Evolutionary conservation across 495 filamentous ascomycete species (phyloP), one percentile per base, ranked within the genome.

Genomic region (Lasiosphaeris hirsuta): DNA sequence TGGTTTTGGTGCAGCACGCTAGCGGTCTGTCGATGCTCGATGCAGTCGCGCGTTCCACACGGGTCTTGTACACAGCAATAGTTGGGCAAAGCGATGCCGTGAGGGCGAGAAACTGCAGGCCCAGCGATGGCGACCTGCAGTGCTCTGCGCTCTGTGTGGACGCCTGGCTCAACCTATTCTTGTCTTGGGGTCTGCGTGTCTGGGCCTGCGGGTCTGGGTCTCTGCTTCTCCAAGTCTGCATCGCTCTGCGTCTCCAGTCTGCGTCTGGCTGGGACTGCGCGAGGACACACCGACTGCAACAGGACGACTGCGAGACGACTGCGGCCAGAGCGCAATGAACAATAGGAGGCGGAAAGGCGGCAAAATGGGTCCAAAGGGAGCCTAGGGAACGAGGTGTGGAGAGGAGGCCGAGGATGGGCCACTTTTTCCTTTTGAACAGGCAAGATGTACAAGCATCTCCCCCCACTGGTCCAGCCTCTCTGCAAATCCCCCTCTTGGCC

Each of bases 1-100:
- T 57, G 48, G 1, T 23, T 39, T 36, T 57, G 41, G 47, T 52
- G 59, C 59, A 57, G 34, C 49, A 1, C 46, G 43, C 47, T 53
- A 51, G 39, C 56, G n/a, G 17, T 45, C 18, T 44, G 38, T 18
- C 10, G 38, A 54, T 30, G 51, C 30, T 17, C 30, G 46, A 30
- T 33, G 46, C 13, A 14, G 13, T 14, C 18, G 46, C 23, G 51
- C 30, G 41, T 46, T 42, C 53, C 53, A 55, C 53, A 30, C 34
- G 17, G 30, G 18, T 30, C 33, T 38, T 44, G 37, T 19, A 35
- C 34, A 19, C 23, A 37, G 39, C 7, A 23, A n/a, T 17, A 10
- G 39, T 13, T 11, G 39, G 13, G 41, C 10, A 38, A 38, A 14
- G 50, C n/a, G 36, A 53, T 43, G 50, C 50, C 42, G 50, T 43